Evolutionary conservation across 371 early-diverging fungal species (phyloP).

Genomic region (Rhizopus sp.): DNA sequence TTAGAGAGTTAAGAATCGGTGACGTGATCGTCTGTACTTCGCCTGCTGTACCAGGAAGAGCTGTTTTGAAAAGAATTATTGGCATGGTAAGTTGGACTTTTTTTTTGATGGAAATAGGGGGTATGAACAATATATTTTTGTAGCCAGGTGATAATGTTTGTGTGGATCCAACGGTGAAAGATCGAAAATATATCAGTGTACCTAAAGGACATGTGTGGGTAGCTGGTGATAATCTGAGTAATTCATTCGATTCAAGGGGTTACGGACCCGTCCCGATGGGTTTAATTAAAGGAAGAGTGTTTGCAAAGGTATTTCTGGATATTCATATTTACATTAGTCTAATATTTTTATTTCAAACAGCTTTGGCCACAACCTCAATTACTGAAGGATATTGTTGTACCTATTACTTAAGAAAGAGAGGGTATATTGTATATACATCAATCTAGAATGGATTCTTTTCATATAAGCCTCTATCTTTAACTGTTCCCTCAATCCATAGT

Average conservation of each 20-base stretch:
- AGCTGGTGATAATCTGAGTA: slow-evolving; percentile 79
- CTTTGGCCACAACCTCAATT: slow-evolving; percentile 39
- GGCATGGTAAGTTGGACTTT: slow-evolving; percentile 61
- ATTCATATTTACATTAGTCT: background rate
- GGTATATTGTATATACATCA: too few species aligned
- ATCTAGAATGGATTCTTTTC: slow-evolving; percentile 7
- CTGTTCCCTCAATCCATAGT: slow-evolving; percentile 24
- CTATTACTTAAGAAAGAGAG: background rate
- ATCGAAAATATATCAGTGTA: slow-evolving; percentile 59
- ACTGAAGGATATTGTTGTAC: slow-evolving; percentile 16
- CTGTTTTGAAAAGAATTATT: slow-evolving; percentile 77
- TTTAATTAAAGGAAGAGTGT: slow-evolving; percentile 73
- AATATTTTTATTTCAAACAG: slow-evolving; percentile 19
- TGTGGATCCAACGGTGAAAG: slow-evolving; percentile 63
- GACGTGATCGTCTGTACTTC: slow-evolving; percentile 78
- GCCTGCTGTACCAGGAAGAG: slow-evolving; percentile 63
- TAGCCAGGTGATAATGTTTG: slow-evolving; percentile 75
- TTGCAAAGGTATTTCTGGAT: slow-evolving; percentile 58
- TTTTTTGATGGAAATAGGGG: background rate
- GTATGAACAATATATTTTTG: background rate
- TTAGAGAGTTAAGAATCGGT: slow-evolving; percentile 59
- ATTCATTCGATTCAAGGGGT: slow-evolving; percentile 78
- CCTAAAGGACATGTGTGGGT: slow-evolving; percentile 75
- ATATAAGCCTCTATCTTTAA: slow-evolving; percentile 19
- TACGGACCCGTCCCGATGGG: slow-evolving; percentile 88